Evolutionary conservation across 371 early-diverging fungal species (phyloP), one percentile per base, ranked within the genome.

Genomic region (Saksenaea vasiformis): DNA sequence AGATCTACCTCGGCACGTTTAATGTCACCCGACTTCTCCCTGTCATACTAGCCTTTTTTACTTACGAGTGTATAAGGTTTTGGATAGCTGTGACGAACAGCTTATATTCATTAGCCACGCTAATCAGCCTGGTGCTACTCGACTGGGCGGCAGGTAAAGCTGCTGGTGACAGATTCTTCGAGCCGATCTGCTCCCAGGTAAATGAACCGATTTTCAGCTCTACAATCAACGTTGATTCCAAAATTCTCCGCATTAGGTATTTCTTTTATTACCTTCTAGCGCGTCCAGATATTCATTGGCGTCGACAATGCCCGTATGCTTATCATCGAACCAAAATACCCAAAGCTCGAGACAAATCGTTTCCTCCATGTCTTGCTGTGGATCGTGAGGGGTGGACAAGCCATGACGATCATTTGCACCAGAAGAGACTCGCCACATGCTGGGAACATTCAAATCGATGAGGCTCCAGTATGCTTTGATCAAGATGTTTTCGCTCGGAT

Each of bases 301-400:
- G 60, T 80, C 80, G 26, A 80, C 74, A 14, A 63, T 62, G 2
- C 78, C 78, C 11, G 80, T 80, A 24, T 78, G 80, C 38, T 74
- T 66, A 36, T 80, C 80, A 54, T 80, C 80, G 54, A 80, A 78
- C 80, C 80, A 80, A 70, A 80, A 80, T 2, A 80, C 80, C 80
- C 80, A 80, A 22, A 80, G 54, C 55, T 80, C 78, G 3, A 78
- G 56, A 15, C 44, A 47, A 3, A 64, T 47, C 51, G 5, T 47
- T 17, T 47, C 51, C 10, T 47, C 36, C 17, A 41, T 65, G 0
- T 71, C 73, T 37, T 55, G 36, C 28, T 70, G 56, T 35, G 22
- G 31, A 34, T 35, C 36, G 4, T 37, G 19, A 1, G 37, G 22
- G 7, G 44, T n/a, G 15, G 61, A 24, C 26, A 35, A 61, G 34